Conservation (phyloP, 2,329 filamentous ascomycete species). For the Fusarium sp. region DNA sequence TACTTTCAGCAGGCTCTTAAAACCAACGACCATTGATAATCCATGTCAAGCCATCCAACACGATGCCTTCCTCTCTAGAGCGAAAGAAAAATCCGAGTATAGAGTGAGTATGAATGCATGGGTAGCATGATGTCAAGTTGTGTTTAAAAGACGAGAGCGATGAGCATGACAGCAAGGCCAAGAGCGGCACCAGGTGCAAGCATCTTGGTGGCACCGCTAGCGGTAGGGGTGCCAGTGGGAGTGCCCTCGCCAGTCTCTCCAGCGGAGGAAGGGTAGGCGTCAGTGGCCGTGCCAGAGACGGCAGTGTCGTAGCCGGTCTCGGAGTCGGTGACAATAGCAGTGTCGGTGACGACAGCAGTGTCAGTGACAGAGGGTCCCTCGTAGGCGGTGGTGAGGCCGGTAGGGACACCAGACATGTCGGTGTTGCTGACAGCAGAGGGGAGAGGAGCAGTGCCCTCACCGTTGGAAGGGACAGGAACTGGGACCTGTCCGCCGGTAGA, state of each 20-base stretch:
- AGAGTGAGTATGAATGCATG: slow-evolving; percentile 24
- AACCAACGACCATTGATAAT: slow-evolving; percentile 30
- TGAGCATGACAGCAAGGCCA: slow-evolving; percentile 46
- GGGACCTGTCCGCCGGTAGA: slow-evolving; percentile 22
- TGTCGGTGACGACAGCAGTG: slow-evolving; percentile 30
- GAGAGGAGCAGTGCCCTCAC: slow-evolving; percentile 17
- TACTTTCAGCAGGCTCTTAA: slow-evolving; percentile 25
- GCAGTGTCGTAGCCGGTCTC: slow-evolving; percentile 30
- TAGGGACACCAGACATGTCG: slow-evolving; percentile 32
- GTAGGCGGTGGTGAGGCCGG: slow-evolving; percentile 37
- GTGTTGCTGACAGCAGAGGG: slow-evolving; percentile 41
- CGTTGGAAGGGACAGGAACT: slow-evolving; percentile 23
- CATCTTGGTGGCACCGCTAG: slow-evolving; percentile 50
- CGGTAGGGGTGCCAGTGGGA: slow-evolving; percentile 47
- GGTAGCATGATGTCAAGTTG: slow-evolving; percentile 18
- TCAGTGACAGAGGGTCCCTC: slow-evolving; percentile 34
- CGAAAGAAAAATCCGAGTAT: slow-evolving; percentile 30
- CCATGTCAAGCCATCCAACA: slow-evolving; percentile 35
- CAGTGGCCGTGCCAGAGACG: slow-evolving; percentile 27
- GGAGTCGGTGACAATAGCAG: slow-evolving; percentile 26
- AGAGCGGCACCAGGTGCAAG: slow-evolving; percentile 43
- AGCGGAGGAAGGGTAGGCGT: slow-evolving; percentile 33
- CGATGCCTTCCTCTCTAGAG: slow-evolving; percentile 23
- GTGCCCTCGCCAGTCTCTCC: slow-evolving; percentile 32
- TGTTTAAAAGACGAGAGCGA: slow-evolving; percentile 47